These are phyloP conservation scores for Discostella stelligeroides DNA, from an alignment of 108 stramenopile genomes.

Conservation along the genomic window DNA sequence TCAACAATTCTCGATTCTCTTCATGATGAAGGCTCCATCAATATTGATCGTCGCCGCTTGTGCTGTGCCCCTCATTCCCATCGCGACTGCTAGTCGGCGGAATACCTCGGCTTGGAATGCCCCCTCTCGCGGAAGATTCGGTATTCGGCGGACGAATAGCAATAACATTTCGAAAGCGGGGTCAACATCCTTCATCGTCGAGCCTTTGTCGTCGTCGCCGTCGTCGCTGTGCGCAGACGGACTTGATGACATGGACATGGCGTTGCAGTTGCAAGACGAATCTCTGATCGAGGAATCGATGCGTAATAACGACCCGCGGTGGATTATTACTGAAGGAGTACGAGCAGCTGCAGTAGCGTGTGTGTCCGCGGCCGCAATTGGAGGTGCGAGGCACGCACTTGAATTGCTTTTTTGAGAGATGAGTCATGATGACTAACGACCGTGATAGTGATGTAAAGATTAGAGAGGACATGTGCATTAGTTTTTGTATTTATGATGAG, in stretches of 20 bases:
- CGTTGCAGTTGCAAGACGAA: not conserved
- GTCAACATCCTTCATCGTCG: no score
- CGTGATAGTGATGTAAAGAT: not conserved
- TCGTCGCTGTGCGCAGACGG: not conserved
- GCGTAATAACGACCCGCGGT: not conserved
- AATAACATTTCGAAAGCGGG: no score
- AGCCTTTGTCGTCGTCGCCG: no score
- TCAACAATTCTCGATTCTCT: no score
- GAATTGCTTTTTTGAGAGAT: conserved; percentile 20
- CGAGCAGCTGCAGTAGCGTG: conserved; percentile 36
- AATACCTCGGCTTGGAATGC: no score
- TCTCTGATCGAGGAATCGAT: not conserved
- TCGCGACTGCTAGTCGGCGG: no score
- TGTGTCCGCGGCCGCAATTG: conserved; percentile 41
- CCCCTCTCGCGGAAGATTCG: no score
- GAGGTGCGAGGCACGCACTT: conserved; percentile 36
- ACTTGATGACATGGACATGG: not conserved
- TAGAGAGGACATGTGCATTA: not conserved
- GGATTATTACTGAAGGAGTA: conserved; percentile 27
- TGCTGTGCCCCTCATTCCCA: no score
- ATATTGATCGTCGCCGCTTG: no score
- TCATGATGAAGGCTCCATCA: no score
- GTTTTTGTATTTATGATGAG: not conserved
- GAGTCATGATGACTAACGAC: not conserved
- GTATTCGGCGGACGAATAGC: no score